Conservation (phyloP, 1,284 basidiomycete genomes). For the Melanopsichium pennsylvanicum region DNA sequence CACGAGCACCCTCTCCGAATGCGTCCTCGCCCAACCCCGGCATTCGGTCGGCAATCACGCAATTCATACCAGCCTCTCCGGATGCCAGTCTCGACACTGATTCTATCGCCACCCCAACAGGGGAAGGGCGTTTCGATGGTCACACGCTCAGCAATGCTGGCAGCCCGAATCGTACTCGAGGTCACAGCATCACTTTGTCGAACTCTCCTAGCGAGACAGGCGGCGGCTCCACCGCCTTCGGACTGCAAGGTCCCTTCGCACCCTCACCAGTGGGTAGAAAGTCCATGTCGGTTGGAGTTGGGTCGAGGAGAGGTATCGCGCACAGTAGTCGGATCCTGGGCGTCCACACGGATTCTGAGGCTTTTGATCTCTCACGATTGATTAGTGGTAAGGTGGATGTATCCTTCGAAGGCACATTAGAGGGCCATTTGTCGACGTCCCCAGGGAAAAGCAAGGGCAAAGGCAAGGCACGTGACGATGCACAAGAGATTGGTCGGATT, state of each 20-base stretch:
- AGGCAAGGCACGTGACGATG: constrained; percentile 7
- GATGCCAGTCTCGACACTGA: constrained; percentile 17
- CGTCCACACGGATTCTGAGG: constrained; percentile 17
- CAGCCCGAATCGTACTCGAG: neutral
- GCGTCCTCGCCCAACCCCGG: constrained; percentile 35
- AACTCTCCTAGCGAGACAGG: too few relatives aligned
- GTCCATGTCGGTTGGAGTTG: constrained; percentile 29
- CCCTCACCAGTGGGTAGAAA: neutral
- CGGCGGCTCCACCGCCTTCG: neutral
- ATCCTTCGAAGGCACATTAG: constrained; percentile 32
- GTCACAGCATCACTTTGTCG: constrained; percentile 5
- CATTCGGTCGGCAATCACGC: constrained; percentile 32
- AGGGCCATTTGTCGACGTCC: neutral
- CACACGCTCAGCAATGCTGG: neutral
- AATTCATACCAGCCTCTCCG: constrained; percentile 38
- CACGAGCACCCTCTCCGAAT: constrained; percentile 31
- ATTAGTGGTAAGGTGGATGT: constrained; percentile 41
- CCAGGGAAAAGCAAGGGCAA: constrained; percentile 19
- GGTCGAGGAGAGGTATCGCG: constrained; percentile 30
- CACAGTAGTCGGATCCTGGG: constrained; percentile 38
- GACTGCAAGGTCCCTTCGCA: constrained; percentile 1
- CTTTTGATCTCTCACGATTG: constrained; percentile 23
- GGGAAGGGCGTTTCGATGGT: neutral
- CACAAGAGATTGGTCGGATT: neutral
- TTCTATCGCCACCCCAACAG: neutral